These are phyloP conservation scores for Drechslerella coelobrocha DNA, from an alignment of 2,329 filamentous ascomycete genomes.

Conservation along the genomic window DNA sequence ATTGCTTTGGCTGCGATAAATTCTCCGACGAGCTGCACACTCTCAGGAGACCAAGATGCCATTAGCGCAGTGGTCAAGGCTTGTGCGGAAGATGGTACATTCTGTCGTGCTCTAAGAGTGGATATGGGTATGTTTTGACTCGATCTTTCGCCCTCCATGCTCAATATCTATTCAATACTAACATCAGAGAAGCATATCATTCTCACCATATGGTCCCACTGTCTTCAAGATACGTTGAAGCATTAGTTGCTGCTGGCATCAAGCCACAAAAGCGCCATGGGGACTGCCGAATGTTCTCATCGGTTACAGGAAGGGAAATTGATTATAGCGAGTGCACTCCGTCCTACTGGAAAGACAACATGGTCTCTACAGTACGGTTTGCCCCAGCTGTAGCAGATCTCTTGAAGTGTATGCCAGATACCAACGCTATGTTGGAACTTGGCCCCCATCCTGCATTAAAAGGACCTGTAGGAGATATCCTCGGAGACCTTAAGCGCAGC, in stretches of 20 bases:
- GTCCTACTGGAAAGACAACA: constrained; percentile 56
- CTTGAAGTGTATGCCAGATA: constrained; percentile 28
- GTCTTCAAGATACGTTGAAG: constrained; percentile 56
- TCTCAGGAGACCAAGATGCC: constrained; percentile 55
- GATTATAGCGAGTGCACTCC: constrained; percentile 53
- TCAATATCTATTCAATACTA: constrained; percentile 56
- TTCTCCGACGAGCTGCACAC: constrained; percentile 56
- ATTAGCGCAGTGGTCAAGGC: constrained; percentile 56
- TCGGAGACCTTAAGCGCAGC: constrained; percentile 20
- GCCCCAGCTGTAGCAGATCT: constrained; percentile 55
- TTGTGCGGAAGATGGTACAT: constrained; percentile 51
- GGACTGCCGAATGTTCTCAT: constrained; percentile 53
- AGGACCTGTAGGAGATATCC: constrained; percentile 49
- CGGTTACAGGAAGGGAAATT: constrained; percentile 53
- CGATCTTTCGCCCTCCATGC: neutral
- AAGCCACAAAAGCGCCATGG: constrained; percentile 45
- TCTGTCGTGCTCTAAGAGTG: constrained; percentile 19
- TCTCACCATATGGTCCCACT: constrained; percentile 59
- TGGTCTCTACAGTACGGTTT: constrained; percentile 59
- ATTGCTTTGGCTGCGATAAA: constrained; percentile 52
- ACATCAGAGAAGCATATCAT: constrained; percentile 61
- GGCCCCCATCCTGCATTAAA: constrained; percentile 52
- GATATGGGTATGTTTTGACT: constrained; percentile 19
- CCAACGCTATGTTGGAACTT: constrained; percentile 50
- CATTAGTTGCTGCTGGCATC: constrained; percentile 36